Evolutionary conservation across 805 yeast genomes (phyloP).

Genomic region (Pichia pseudocactophila): DNA sequence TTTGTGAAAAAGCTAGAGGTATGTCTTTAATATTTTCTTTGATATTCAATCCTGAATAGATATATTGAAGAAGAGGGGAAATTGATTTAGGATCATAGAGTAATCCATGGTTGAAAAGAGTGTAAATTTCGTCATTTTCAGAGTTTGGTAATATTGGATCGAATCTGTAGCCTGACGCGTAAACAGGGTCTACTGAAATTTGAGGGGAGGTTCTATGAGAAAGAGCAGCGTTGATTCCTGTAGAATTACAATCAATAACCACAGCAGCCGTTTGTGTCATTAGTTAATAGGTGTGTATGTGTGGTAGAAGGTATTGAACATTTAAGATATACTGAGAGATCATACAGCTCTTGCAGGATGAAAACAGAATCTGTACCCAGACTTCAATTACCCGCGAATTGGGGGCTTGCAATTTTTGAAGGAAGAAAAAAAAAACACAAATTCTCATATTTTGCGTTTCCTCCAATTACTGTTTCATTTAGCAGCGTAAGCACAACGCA

Average conservation of each 20-base stretch:
- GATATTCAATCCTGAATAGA: conserved; percentile 45
- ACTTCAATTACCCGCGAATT: too few species aligned
- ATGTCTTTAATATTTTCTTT: conserved; percentile 37
- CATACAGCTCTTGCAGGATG: background rate
- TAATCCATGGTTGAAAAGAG: conserved; percentile 53
- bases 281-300: background rate
- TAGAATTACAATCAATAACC: conserved; percentile 62
- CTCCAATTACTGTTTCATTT: too few species aligned
- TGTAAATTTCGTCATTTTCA: conserved; percentile 43
- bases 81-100: conserved; percentile 69
- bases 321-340: too few species aligned
- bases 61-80: conserved; percentile 57
- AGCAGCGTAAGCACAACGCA: too few species aligned
- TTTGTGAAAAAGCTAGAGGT: conserved; percentile 51
- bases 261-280: conserved; percentile 27
- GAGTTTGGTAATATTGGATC: conserved; percentile 8
- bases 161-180: conserved; percentile 30
- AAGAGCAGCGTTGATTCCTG: conserved; percentile 60
- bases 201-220: conserved; percentile 58
- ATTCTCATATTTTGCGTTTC: too few species aligned
- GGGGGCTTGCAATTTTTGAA: too few species aligned
- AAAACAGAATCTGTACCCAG: background rate
- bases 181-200: conserved; percentile 47
- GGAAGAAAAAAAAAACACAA: too few species aligned
- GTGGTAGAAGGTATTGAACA: background rate